These are phyloP conservation scores for Pseudogymnoascus sp. DNA, from an alignment of 2,329 filamentous ascomycete genomes.

Conservation along the genomic window DNA sequence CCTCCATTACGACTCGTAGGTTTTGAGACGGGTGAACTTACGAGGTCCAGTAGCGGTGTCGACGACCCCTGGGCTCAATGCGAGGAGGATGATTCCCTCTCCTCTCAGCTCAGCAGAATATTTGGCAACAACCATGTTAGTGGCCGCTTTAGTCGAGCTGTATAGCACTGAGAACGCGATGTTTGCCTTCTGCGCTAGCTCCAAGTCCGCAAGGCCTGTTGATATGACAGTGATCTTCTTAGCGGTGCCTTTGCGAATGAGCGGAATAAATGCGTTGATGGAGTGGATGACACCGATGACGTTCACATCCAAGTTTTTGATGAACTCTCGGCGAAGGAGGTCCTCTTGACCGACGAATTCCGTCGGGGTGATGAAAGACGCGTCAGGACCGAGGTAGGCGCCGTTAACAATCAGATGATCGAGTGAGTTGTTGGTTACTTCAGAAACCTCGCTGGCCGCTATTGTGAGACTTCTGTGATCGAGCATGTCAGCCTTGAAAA, in stretches of 20 bases:
- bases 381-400: slow-evolving; percentile 17
- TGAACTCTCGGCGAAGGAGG: slow-evolving; percentile 31
- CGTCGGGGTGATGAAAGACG: slow-evolving; percentile 18
- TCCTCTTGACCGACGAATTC: slow-evolving; percentile 15
- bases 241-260: slow-evolving; percentile 41
- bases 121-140: slow-evolving; percentile 48
- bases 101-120: slow-evolving; percentile 39
- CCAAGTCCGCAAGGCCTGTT: slow-evolving; percentile 41
- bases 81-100: slow-evolving; percentile 47
- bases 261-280: slow-evolving; percentile 46
- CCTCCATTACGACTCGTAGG: neutral
- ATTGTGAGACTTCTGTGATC: slow-evolving; percentile 4
- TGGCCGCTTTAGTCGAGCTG: slow-evolving; percentile 43
- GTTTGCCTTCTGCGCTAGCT: slow-evolving; percentile 34
- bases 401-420: slow-evolving; percentile 28
- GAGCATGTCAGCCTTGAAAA: neutral
- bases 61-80: slow-evolving; percentile 46
- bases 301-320: slow-evolving; percentile 39
- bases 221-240: slow-evolving; percentile 52
- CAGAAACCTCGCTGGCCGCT: slow-evolving; percentile 13
- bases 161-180: slow-evolving; percentile 37
- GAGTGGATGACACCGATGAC: slow-evolving; percentile 47
- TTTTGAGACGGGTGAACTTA: neutral
- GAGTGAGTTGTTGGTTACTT: slow-evolving; percentile 23
- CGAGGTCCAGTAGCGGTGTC: slow-evolving; percentile 31